Percentiles rank a stretch among this genome's conserved stretches.
Evolutionary conservation across 2,329 filamentous ascomycete genomes (phyloP).

Genomic region (Aspergillus sp.): DNA sequence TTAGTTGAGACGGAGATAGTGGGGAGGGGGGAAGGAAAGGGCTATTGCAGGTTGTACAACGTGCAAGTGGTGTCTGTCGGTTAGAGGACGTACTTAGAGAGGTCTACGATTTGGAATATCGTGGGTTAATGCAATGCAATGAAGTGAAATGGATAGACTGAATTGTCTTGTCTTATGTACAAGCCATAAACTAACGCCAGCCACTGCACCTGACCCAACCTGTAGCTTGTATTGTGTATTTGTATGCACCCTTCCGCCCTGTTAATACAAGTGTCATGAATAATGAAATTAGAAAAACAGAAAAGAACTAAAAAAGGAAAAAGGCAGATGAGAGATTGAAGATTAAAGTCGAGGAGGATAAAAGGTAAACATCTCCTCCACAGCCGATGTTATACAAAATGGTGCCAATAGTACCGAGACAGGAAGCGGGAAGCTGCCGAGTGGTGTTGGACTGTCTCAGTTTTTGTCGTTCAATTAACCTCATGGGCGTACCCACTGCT

Average conservation of each 20-base stretch:
- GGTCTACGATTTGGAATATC: too few relatives aligned
- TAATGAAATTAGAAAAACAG: not conserved
- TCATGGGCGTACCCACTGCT: not conserved
- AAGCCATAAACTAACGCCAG: not conserved
- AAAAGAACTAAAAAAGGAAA: not conserved
- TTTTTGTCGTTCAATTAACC: conserved; percentile 1
- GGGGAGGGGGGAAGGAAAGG: too few relatives aligned
- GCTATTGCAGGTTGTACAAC: too few relatives aligned
- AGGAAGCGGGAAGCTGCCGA: not conserved
- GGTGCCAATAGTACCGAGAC: not conserved
- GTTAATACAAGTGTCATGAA: not conserved
- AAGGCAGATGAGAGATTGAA: not conserved
- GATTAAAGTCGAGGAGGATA: not conserved
- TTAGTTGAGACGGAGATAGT: too few relatives aligned
- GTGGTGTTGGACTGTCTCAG: not conserved
- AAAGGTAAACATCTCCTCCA: not conserved
- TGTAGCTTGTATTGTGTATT: not conserved
- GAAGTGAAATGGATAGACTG: not conserved
- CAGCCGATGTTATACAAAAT: not conserved
- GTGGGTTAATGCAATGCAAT: too few relatives aligned
- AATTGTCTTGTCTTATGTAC: not conserved
- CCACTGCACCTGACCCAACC: not conserved
- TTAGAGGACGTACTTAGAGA: too few relatives aligned
- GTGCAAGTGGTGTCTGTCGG: too few relatives aligned
- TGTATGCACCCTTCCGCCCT: not conserved